These are phyloP conservation scores for Trichophyton benhamiae DNA, from an alignment of 2,329 filamentous ascomycete species.

Conservation along the genomic window DNA sequence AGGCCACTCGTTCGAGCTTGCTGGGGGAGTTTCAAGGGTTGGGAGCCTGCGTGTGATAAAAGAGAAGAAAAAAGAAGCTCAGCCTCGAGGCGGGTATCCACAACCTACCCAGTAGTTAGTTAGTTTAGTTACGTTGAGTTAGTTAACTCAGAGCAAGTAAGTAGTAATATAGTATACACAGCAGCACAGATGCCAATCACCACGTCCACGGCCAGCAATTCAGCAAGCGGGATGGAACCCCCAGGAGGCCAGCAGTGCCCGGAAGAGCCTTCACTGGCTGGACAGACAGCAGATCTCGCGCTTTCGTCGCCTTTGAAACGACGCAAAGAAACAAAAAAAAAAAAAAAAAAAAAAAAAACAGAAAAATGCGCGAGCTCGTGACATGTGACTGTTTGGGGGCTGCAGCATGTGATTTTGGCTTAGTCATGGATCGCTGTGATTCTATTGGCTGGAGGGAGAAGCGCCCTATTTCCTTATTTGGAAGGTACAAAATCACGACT, in stretches of 20 bases:
- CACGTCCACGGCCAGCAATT: neutral
- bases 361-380: neutral
- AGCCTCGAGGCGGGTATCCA: constrained; percentile 2
- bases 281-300: neutral
- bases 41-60: neutral
- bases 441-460: neutral
- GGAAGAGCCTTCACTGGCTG: neutral
- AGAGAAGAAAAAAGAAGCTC: neutral
- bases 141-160: too few species aligned
- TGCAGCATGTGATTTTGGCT: neutral
- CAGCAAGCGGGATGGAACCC: neutral
- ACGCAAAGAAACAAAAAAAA: neutral
- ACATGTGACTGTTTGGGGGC: constrained; percentile 1
- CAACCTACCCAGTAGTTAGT: neutral
- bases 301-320: neutral
- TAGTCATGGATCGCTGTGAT: neutral
- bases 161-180: too few species aligned
- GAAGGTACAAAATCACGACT: neutral
- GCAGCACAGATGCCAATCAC: neutral
- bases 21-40: neutral
- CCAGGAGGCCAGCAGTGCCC: neutral
- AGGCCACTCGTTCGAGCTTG: neutral
- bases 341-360: neutral
- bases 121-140: too few species aligned
- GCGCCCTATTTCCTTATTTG: neutral